Evolutionary conservation across 768 basidiomycete genomes (phyloP), one percentile per base, ranked within the genome.

Genomic region (Leccinum boreale): DNA sequence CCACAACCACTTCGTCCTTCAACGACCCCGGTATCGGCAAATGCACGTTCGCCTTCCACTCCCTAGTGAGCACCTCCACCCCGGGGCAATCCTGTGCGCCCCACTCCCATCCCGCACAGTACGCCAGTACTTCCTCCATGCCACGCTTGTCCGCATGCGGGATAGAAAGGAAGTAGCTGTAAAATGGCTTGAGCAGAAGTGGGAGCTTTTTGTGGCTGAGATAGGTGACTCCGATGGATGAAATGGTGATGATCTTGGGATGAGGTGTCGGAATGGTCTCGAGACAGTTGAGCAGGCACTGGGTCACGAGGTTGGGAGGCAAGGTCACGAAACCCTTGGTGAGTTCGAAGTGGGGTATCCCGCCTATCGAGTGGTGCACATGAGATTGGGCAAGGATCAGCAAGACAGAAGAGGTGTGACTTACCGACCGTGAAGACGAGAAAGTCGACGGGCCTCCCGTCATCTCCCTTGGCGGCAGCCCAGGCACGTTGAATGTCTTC

Each of bases 101-200:
- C 85, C 86, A 87, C 1, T 66, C 28, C 78, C 78, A 77, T 1
- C 82, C 86, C 0, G 80, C 74, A 57, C 74, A 72, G 57, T 86
- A 75, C 1, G 76, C 70, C 4, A 82, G 50, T 2, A 79, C 67
- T 28, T 80, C 74, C 70, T 91, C 89, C 31, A 73, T 69, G 7
- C 82, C 86, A 47, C 82, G 45, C 70, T 90, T 90, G 70, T 90
- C 87, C 28, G 65, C 74, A 65, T 85, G 85, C 5, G 85, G 81
- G 2, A 33, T 58, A 5, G 67, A 44, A 45, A 87, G 69, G 26
- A 82, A 49, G 59, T 73, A 76, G 4, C 65, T 58, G 67, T 87
- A 87, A 0, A 89, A 0, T 0, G 77, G 77, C 60, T 78, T 80
- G 31, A 85, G 61, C 3, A 71, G 66, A 29, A 80, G 47, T 0